Evolutionary conservation across 768 basidiomycete genomes (phyloP).

Genomic region (Lactifluus volemus): DNA sequence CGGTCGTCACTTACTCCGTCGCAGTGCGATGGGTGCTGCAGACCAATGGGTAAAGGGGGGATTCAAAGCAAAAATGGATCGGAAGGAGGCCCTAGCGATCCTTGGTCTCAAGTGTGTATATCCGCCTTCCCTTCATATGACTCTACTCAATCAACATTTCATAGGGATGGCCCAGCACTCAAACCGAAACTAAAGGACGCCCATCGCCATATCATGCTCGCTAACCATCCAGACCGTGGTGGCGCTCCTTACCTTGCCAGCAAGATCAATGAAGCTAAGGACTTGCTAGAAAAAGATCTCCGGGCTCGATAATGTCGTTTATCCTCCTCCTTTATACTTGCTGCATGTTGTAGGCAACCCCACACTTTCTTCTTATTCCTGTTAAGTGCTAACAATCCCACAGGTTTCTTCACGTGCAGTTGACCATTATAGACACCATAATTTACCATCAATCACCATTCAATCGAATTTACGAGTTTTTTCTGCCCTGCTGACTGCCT

Average conservation of each 20-base stretch:
- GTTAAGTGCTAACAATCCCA: not conserved
- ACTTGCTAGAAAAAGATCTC: constrained; percentile 76
- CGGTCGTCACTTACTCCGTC: constrained; percentile 62
- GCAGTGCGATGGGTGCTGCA: constrained; percentile 54
- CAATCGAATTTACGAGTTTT: not conserved
- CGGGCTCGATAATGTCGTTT: constrained; percentile 30
- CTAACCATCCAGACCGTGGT: constrained; percentile 97
- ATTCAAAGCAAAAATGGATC: constrained; percentile 94
- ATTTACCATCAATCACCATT: not conserved
- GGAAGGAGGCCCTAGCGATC: constrained; percentile 85
- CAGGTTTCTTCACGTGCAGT: not conserved
- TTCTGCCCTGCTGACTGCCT: not conserved
- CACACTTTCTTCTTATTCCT: not conserved
- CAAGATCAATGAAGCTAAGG: constrained; percentile 99
- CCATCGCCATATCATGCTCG: constrained; percentile 93
- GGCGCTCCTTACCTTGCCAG: constrained; percentile 97
- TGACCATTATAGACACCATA: not conserved
- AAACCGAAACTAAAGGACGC: constrained; percentile 84
- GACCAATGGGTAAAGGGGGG: constrained; percentile 91
- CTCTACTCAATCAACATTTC: not conserved
- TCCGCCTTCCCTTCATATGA: not conserved
- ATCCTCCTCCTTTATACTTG: not conserved
- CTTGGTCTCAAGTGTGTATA: constrained; percentile 81
- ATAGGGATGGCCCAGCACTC: constrained; percentile 75
- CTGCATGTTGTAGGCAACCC: not conserved